Evolutionary conservation across 108 stramenopile species (phyloP), one percentile per base, ranked within the genome.

Genomic region (Thalassiosira profunda): DNA sequence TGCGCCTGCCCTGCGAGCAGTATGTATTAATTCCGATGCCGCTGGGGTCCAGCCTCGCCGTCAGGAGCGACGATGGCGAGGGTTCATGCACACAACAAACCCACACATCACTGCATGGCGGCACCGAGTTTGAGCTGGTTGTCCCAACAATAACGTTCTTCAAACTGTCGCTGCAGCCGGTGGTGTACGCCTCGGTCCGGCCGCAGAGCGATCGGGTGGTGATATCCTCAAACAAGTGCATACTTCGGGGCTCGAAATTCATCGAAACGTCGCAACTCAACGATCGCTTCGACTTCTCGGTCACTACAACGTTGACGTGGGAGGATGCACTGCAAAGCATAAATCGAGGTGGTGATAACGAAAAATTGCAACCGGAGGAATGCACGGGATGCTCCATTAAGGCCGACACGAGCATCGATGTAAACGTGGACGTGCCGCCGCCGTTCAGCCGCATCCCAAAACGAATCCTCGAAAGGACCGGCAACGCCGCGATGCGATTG

Each of bases 1-100:
- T 79, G 77, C 55, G 56, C 18, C 55, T 79, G 30, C 77, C 77
- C 7, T 70, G 72, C 14, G 77, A 79, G 54, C 77, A 79, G 45
- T 79, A 79, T 37, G 77, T 73, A 10, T 41, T 79, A 14, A 73
- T 79, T n/a, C 71, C 71, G 12, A 79, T 79, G 77, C 77, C 77
- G 14, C 43, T 79, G 30, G 72, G 65, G 30, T 66, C 63, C 2
- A 79, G 71, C 31, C 65, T 79, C 12, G 61, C 57, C 25, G 37
- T 73, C 2, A 34, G 49, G 11, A 40, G 25, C 14, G 14, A 43
- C 3, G 21, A 20, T 40, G 25, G 21, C 7, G 5, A 41, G 24
- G 41, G 12, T 14, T 28, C 23, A 40, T 28, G 24, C 2, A 18
- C 49, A 53, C 15, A 5, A 48, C 11, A 20, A 4, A 43, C 18